Percentiles rank a stretch among this genome's conserved stretches.
Evolutionary conservation across 2,329 filamentous ascomycete species (phyloP).

Genomic region (Colletotrichum noveboracense): DNA sequence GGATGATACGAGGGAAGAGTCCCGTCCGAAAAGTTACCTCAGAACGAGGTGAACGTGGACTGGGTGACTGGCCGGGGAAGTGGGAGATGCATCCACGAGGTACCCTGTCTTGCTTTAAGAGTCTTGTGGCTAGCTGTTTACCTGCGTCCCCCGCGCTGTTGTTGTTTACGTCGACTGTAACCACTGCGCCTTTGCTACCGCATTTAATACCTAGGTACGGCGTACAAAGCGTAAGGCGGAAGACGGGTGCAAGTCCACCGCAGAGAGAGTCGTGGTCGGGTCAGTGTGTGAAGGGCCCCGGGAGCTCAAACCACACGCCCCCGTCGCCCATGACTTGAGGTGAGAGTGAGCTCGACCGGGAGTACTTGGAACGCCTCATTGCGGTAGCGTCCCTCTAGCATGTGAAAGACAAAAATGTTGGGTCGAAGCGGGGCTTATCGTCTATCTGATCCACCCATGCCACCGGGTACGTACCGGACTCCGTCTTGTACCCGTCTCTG

Average conservation of each 20-base stretch:
- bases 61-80: background rate
- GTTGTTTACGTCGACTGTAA: background rate
- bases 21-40: slow-evolving; percentile 8
- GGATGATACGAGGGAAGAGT: background rate
- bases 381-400: background rate
- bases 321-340: background rate
- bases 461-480: background rate
- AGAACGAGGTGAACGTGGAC: background rate
- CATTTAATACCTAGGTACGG: background rate
- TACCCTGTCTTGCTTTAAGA: background rate
- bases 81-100: background rate
- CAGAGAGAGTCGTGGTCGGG: background rate
- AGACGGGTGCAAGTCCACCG: background rate
- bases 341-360: background rate
- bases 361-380: background rate
- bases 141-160: background rate
- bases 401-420: slow-evolving; percentile 22
- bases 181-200: background rate
- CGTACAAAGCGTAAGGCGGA: background rate
- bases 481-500: background rate
- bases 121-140: background rate
- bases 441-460: slow-evolving; percentile 12
- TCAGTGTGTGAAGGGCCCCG: background rate
- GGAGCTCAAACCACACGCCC: slow-evolving; percentile 5
- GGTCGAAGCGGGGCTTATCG: slow-evolving; percentile 20